Percentiles rank a stretch among this genome's conserved stretches.
These are phyloP conservation scores for Umbellularia californica DNA, from an alignment of 164 flowering plant species.

Conservation along the genomic window DNA sequence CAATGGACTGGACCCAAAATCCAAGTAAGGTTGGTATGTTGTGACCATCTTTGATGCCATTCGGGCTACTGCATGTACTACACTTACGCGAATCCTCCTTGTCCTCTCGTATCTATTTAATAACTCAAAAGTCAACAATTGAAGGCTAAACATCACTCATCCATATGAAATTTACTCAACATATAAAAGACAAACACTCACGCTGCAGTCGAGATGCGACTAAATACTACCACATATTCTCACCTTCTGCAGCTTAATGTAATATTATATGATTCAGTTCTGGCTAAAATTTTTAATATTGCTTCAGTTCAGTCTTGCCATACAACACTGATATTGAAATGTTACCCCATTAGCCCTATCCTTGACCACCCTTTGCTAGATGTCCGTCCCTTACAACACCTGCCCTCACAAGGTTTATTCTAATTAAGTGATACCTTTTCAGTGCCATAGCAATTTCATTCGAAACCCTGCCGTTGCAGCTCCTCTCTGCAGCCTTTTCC, in stretches of 20 bases:
- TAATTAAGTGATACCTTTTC: constrained; percentile 16
- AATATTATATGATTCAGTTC: too few species aligned
- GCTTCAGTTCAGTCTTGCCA: too few species aligned
- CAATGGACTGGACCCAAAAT: constrained; percentile 15
- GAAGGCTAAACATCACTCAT: too few species aligned
- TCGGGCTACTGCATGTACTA: constrained; percentile 25
- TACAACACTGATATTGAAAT: too few species aligned
- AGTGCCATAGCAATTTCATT: constrained; percentile 24
- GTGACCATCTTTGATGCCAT: constrained; percentile 28
- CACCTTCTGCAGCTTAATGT: too few species aligned
- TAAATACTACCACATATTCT: too few species aligned
- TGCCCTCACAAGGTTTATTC: background rate
- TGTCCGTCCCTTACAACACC: background rate
- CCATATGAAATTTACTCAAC: too few species aligned
- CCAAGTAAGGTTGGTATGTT: constrained; percentile 19
- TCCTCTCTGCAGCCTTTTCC: constrained; percentile 14
- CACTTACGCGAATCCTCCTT: constrained; percentile 23
- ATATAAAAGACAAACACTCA: too few species aligned
- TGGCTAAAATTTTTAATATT: too few species aligned
- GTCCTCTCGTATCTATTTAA: constrained; percentile 28
- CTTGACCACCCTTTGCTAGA: too few species aligned
- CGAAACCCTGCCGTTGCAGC: constrained; percentile 1
- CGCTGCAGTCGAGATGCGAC: too few species aligned
- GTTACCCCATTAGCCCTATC: too few species aligned
- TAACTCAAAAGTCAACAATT: background rate